These are phyloP conservation scores for Westerdykella sp. DNA, from an alignment of 2,329 filamentous ascomycete species.

Conservation along the genomic window DNA sequence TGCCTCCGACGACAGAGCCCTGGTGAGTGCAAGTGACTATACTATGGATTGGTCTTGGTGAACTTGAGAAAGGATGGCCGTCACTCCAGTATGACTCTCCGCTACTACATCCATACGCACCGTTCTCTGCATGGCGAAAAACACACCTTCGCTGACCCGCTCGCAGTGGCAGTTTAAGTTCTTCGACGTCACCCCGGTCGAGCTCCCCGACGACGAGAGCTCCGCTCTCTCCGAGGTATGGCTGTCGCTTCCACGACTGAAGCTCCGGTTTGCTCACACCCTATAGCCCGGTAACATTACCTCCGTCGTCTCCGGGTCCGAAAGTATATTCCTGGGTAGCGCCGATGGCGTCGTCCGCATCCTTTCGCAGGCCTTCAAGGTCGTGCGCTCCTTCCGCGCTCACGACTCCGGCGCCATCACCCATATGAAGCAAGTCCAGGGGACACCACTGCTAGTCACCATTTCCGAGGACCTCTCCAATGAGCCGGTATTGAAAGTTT, in stretches of 20 bases:
- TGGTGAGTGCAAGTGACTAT: constrained; percentile 3
- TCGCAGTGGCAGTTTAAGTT: constrained; percentile 98
- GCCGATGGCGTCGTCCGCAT: constrained; percentile 82
- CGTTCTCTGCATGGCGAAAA: constrained; percentile 6
- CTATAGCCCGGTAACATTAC: constrained; percentile 60
- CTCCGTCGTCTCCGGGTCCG: constrained; percentile 77
- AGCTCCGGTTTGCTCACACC: constrained; percentile 22
- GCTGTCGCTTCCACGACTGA: constrained; percentile 3
- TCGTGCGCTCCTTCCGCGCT: constrained; percentile 78
- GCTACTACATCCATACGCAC: neutral
- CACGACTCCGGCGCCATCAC: constrained; percentile 76
- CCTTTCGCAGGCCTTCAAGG: constrained; percentile 79
- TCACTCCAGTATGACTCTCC: constrained; percentile 34
- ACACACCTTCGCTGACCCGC: constrained; percentile 14
- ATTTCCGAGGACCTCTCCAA: constrained; percentile 79
- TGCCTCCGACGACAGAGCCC: constrained; percentile 5
- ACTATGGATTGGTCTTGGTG: constrained; percentile 19
- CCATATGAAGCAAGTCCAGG: constrained; percentile 86
- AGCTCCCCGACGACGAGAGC: constrained; percentile 71
- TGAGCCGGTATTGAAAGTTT: constrained; percentile 91
- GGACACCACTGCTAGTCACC: constrained; percentile 79
- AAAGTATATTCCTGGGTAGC: constrained; percentile 83
- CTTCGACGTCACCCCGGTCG: constrained; percentile 88
- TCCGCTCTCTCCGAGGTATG: constrained; percentile 73
- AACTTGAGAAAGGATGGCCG: constrained; percentile 29